phyloP scores from a whole-genome alignment of 139 green algal genomes.

The Monoraphidium neglectum region DNA sequence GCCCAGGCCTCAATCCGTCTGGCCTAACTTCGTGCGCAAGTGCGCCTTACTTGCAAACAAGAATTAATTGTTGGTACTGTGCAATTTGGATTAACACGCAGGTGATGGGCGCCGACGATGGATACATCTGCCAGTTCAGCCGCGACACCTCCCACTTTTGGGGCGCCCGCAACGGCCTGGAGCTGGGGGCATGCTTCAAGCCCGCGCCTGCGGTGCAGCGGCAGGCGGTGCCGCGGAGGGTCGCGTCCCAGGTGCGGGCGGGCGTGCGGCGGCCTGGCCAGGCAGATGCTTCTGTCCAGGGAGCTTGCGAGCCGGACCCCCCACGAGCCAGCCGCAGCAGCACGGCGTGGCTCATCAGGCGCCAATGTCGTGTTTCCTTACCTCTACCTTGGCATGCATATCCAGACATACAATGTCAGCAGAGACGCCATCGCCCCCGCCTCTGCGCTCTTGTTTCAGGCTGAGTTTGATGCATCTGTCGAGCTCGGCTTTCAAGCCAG shows the following conservation, averaged over 20 bases:
- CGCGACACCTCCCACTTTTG: constrained; percentile 74
- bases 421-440: too few species aligned
- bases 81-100: constrained; percentile 35
- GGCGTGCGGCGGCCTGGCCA: too few species aligned
- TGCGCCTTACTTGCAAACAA: not conserved
- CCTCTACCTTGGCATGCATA: too few species aligned
- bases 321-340: too few species aligned
- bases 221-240: not conserved
- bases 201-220: not conserved
- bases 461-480: constrained; percentile 58
- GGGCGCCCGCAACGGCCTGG: constrained; percentile 63
- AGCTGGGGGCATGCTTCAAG: constrained; percentile 71
- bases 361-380: too few species aligned
- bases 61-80: not conserved
- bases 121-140: constrained; percentile 91
- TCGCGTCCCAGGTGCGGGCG: constrained; percentile 28
- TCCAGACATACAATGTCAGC: too few species aligned
- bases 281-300: not conserved
- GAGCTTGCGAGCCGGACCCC: too few species aligned
- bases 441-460: too few species aligned
- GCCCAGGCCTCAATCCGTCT: too few species aligned
- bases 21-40: too few species aligned
- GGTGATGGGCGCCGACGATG: constrained; percentile 92
- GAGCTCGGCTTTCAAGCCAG: constrained; percentile 78
- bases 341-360: too few species aligned